Evolutionary conservation across 169 alveolate species (phyloP).

Genomic region (Plasmodium falciparum): DNA sequence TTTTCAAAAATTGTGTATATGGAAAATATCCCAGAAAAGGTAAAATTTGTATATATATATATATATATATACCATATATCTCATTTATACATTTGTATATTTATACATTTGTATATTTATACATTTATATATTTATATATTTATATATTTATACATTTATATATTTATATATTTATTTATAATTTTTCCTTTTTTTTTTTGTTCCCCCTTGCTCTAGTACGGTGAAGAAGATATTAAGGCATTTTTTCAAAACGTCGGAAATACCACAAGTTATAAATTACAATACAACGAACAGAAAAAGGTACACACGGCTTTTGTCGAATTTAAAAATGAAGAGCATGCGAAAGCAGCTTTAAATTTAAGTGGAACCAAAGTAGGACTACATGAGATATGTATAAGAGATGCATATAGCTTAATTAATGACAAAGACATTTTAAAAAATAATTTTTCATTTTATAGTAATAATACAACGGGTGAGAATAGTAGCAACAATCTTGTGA

Average conservation of each 20-base stretch:
- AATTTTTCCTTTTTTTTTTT: neutral
- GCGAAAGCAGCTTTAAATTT: constrained; percentile 79
- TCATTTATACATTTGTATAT: constrained; percentile 1
- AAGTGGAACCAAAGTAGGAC: constrained; percentile 59
- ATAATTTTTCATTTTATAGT: constrained; percentile 37
- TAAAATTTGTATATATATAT: neutral
- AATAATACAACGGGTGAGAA: constrained; percentile 3
- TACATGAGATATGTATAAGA: constrained; percentile 36
- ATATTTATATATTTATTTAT: neutral
- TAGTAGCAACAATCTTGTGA: neutral
- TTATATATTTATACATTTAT: too few relatives aligned
- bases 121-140: too few relatives aligned
- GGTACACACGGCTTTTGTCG: constrained; percentile 70
- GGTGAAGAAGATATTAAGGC: constrained; percentile 64
- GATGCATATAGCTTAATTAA: constrained; percentile 71
- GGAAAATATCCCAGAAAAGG: constrained; percentile 67
- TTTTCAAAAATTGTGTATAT: constrained; percentile 68
- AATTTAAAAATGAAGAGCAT: constrained; percentile 77
- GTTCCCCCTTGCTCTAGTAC: constrained; percentile 28
- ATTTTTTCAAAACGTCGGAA: constrained; percentile 78
- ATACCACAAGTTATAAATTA: constrained; percentile 57
- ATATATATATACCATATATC: neutral
- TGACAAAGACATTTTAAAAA: constrained; percentile 40
- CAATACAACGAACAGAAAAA: constrained; percentile 51
- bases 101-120: too few relatives aligned